Base-by-base conservation (phyloP, 768 basidiomycete genomes). In the Pulveroboletus sp. region DNA sequence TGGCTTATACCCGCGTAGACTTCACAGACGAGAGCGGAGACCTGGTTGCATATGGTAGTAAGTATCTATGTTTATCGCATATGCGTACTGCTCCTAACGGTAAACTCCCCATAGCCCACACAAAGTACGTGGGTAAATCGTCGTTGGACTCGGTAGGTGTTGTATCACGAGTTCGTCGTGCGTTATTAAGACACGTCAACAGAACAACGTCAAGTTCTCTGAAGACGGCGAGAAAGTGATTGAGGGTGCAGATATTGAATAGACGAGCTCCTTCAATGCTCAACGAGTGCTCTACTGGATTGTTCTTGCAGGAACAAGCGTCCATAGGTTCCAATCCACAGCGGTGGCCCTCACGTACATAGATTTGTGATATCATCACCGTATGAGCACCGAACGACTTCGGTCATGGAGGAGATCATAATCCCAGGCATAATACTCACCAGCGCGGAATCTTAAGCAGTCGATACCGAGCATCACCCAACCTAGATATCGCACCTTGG, bases 51-150 rank as follows among this genome's bases (percentile, higher is more conserved):
- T 91, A 89, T 60, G 89, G 89, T 56, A 80, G 89, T 90, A 61
- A 60, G 85, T 73, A 5, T 18, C 1, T 8, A 8, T 15, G 26
- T 6, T 24, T 5, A 8, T 33, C 6, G 10, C 11, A 3, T 15
- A 15, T 21, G 3, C 8, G 17, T 15, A 5, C 24, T 10, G 13
- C 7, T 10, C 11, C 43, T 56, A 30, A 56, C 17, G n/a, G n/a
- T 13, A n/a, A 31, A 35, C 54, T 32, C 47, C 44, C 21, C 43
- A 2, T 51, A 92, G 89, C 84, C 52, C 90, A 92, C 59, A 93
- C 90, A 8, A 93, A 93, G 64, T 92, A 89, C 55, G 72, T 92
- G 49, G 89, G 87, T 13, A 87, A 79, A 63, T 88, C 86, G 9
- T 64, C 66, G 3, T 71, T 70, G 8, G 72, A 75, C 43, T 57